Evolutionary conservation across 2,329 filamentous ascomycete species (phyloP), one percentile per base, ranked within the genome.

Genomic region (Pseudocercospora pini-densiflorae): DNA sequence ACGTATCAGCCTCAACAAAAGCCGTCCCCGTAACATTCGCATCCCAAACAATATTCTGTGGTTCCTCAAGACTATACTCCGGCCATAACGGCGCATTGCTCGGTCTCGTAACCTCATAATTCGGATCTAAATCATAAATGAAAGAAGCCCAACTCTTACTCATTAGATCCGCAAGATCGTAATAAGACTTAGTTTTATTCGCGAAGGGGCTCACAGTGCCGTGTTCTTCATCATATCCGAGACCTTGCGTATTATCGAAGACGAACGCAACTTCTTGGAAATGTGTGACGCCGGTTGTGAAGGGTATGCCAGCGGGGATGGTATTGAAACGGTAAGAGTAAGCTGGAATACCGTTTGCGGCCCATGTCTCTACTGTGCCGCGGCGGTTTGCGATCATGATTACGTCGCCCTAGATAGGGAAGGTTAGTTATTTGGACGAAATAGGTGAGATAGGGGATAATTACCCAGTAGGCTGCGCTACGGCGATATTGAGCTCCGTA

Each of bases 301-400:
- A 77, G 0, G 80, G 75, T 1, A 82, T 70, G 9, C 85, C 83
- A 3, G 81, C 79, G 0, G 83, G 77, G 16, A 83, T 77, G 8
- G 86, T 86, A 72, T 90, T 87, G 81, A 90, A 90, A 55, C 86
- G 83, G 78, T 89, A 90, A 72, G 84, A 86, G 79, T 88, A 90
- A 9, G 85, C 85, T 6, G 84, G 79, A 1, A 86, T 72, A 14
- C 79, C 78, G 31, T 80, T 76, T 9, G 78, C 77, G 12, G 85
- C 79, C 83, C 85, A 88, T 0, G 80, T 78, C 70, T 86, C 79
- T 67, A 83, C 85, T 5, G 85, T 83, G 23, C 82, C 78, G 29
- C 88, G 82, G 1, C 87, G 83, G 33, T 83, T 82, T 5, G 85
- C 87, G 65, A 87, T 85, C 77, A 89, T 85, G 59, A 78, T 74